These are phyloP conservation scores for Aurinia saxatilis DNA, from an alignment of 345 rosid genomes.

Conservation along the genomic window DNA sequence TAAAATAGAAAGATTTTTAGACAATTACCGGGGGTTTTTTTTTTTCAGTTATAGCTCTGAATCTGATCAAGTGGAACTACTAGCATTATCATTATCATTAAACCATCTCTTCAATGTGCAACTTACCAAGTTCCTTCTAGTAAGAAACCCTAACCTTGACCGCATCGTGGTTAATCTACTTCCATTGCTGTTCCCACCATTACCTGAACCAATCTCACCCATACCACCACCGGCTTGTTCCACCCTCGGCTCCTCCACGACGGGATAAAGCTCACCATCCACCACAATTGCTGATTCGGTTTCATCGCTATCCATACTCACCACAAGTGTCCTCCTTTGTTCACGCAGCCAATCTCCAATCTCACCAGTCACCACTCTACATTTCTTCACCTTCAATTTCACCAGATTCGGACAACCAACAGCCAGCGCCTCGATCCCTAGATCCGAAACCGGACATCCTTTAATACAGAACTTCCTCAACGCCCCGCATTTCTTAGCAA, in stretches of 20 bases:
- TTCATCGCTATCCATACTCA: constrained; percentile 54
- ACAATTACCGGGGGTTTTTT: constrained; percentile 8
- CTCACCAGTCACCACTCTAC: constrained; percentile 60
- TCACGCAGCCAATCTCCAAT: constrained; percentile 53
- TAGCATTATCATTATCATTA: constrained; percentile 24
- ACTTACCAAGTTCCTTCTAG: constrained; percentile 44
- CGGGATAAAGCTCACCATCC: constrained; percentile 27
- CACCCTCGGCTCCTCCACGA: constrained; percentile 48
- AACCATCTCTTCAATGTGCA: constrained; percentile 60
- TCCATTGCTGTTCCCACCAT: constrained; percentile 26
- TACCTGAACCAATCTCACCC: constrained; percentile 27
- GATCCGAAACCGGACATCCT: constrained; percentile 68
- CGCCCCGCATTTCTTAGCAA: constrained; percentile 63
- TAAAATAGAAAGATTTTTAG: not conserved
- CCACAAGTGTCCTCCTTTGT: constrained; percentile 47
- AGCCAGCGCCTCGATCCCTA: constrained; percentile 64
- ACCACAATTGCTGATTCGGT: constrained; percentile 5
- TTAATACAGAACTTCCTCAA: constrained; percentile 86
- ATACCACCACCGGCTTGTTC: constrained; percentile 41
- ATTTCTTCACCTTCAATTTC: constrained; percentile 83
- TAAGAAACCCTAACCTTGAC: constrained; percentile 51
- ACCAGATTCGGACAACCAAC: constrained; percentile 77
- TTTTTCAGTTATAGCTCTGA: not conserved
- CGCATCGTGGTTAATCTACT: constrained; percentile 47
- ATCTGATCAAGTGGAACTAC: constrained; percentile 29